Evolutionary conservation across 805 yeast species (phyloP).

Genomic region (Starmerella vaccinii): DNA sequence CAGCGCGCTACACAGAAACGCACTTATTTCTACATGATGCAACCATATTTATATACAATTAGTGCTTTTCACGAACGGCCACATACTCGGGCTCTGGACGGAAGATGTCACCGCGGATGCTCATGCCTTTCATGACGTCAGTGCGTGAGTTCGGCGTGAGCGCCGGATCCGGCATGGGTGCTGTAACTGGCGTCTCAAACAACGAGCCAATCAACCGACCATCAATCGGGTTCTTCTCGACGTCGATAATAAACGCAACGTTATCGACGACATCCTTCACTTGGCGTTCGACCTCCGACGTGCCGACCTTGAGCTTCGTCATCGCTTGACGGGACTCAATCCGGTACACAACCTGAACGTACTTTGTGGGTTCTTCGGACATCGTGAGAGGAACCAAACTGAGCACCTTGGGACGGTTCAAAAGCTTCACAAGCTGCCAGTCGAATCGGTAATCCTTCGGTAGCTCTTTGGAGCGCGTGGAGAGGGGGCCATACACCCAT

Average conservation of each 20-base stretch:
- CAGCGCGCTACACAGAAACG: neutral
- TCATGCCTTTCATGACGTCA: constrained; percentile 30
- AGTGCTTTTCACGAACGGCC: constrained; percentile 13
- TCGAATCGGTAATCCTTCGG: constrained; percentile 52
- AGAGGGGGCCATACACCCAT: constrained; percentile 54
- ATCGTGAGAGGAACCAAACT: constrained; percentile 58
- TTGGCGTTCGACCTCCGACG: constrained; percentile 36
- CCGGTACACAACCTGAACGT: constrained; percentile 51
- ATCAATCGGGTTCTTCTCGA: constrained; percentile 42
- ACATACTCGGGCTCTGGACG: constrained; percentile 28
- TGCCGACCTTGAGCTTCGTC: constrained; percentile 38
- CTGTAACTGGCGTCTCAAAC: constrained; percentile 41
- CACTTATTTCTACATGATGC: neutral
- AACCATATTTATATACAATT: constrained; percentile 4
- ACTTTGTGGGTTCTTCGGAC: constrained; percentile 45
- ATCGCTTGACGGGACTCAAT: constrained; percentile 55
- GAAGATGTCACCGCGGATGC: constrained; percentile 33
- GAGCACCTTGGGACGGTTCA: constrained; percentile 59
- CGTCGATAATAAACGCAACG: constrained; percentile 51
- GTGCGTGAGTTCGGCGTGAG: constrained; percentile 23
- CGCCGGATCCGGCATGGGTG: constrained; percentile 30
- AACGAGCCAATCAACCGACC: constrained; percentile 54
- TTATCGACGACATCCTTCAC: constrained; percentile 52
- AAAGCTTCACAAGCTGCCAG: constrained; percentile 71
- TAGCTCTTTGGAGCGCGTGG: constrained; percentile 41